Conservation (phyloP, 768 basidiomycete genomes). For the Coprinopsis sp. region DNA sequence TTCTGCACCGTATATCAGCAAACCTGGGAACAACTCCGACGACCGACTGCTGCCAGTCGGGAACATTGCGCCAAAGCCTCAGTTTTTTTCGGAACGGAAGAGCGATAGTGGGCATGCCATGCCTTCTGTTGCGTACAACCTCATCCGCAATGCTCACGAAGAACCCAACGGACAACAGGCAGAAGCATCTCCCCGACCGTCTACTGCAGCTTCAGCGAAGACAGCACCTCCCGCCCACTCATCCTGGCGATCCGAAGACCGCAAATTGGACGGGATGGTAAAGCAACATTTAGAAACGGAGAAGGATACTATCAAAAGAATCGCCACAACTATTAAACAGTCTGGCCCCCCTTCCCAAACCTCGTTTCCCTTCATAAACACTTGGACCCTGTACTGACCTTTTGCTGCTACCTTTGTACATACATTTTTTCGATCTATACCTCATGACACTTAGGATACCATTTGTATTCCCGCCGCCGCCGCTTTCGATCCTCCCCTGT, state of each 20-base stretch:
- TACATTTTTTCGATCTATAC: background rate
- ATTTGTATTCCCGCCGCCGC: background rate
- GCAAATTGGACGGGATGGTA: conserved; percentile 73
- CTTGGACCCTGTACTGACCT: background rate
- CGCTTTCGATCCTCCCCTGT: background rate
- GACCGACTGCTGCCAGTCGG: conserved; percentile 31
- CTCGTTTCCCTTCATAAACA: background rate
- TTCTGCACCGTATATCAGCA: conserved; percentile 60
- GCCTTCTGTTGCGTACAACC: conserved; percentile 39
- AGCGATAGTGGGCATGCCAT: conserved; percentile 32
- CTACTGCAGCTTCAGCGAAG: conserved; percentile 26
- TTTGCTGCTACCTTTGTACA: too few species aligned
- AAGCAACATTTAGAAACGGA: conserved; percentile 81
- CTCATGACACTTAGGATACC: conserved; percentile 1
- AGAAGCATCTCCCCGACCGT: conserved; percentile 1
- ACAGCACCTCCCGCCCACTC: conserved; percentile 19
- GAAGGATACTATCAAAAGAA: conserved; percentile 72
- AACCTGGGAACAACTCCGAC: conserved; percentile 28
- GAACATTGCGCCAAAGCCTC: conserved; percentile 40
- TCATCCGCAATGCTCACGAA: conserved; percentile 42
- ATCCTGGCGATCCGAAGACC: conserved; percentile 43
- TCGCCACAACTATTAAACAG: conserved; percentile 47
- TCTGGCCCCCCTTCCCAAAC: background rate
- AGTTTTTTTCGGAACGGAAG: conserved; percentile 47
- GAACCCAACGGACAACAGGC: conserved; percentile 8